Evolutionary conservation across 2,329 filamentous ascomycete species (phyloP).

Genomic region (Aspergillus sp.): DNA sequence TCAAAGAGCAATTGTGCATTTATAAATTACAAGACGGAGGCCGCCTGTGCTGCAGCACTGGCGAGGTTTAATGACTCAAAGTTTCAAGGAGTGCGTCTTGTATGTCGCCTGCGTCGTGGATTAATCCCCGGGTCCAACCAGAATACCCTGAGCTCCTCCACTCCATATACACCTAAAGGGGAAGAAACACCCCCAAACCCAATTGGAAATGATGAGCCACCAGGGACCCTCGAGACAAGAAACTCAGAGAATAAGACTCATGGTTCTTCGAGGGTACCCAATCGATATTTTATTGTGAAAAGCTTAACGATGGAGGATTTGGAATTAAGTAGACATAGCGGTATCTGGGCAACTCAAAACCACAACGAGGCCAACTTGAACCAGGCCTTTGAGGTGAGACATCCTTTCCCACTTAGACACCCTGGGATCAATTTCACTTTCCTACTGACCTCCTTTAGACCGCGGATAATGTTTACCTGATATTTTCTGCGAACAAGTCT

Average conservation of each 20-base stretch:
- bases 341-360: slow-evolving; percentile 89
- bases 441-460: slow-evolving; percentile 44
- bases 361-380: slow-evolving; percentile 88
- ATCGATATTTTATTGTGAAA: slow-evolving; percentile 89
- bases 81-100: slow-evolving; percentile 78
- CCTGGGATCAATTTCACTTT: too few species aligned
- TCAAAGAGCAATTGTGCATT: slow-evolving; percentile 97
- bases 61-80: slow-evolving; percentile 83
- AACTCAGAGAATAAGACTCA: too few species aligned
- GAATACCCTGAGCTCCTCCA: neutral
- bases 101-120: slow-evolving; percentile 70
- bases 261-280: slow-evolving; percentile 44
- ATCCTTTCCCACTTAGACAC: neutral
- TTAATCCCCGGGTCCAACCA: slow-evolving; percentile 34
- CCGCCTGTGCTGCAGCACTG: slow-evolving; percentile 70
- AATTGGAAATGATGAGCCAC: too few species aligned
- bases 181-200: too few species aligned
- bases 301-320: slow-evolving; percentile 88
- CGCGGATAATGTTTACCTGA: slow-evolving; percentile 78
- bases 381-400: slow-evolving; percentile 69
- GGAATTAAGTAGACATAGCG: slow-evolving; percentile 79
- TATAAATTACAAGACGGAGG: slow-evolving; percentile 85
- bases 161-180: too few species aligned
- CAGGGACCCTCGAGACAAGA: too few species aligned
- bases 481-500: slow-evolving; percentile 96